Base-by-base conservation (phyloP, 345 rosid species). In the Populus alba region DNA sequence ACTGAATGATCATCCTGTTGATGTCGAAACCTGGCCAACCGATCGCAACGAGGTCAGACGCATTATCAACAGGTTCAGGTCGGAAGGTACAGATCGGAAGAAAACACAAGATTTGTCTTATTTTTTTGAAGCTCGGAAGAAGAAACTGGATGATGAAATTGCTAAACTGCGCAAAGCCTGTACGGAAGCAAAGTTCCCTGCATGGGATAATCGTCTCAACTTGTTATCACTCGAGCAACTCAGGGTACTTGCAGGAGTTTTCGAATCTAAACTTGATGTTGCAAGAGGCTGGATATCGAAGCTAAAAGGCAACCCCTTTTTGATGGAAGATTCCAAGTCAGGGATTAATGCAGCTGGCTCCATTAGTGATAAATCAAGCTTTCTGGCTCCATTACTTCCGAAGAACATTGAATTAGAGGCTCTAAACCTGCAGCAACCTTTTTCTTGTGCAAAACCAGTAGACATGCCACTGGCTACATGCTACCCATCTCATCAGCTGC, bases 11-110 rank as follows among this genome's bases (percentile, higher is more conserved):
- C 68, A 68, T 67, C 23, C 66, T 1, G 3, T 66, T 1, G 77
- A 71, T 13, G 37, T 82, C 1, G 78, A 73, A 27, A 71, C 74
- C 2, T 86, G 89, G 84, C 89, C 87, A 0, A 3, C 63, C 2
- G 78, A 73, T 31, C 41, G 45, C 2, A 61, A 38, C 6, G 62
- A 80, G 27, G 73, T 79, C 20, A 75, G 8, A 70, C 45, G 70
- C 2, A 78, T 86, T 15, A 77, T 86, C 23, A 70, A 75, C 9
- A 62, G 75, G 8, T 86, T 74, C 59, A 17, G 20, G 53, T 25
- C 45, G 4, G 43, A 72, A 1, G 77, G 68, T 0, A 18, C 35
- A 4, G 74, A 84, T 0, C 70, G 85, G 2, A 83, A 62, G 71
- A 80, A 68, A 65, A 72, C 57, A n/a, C 61, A 72, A 43, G 80